Conservation (phyloP, 2,329 filamentous ascomycete species). For the Monosporascus sp. region DNA sequence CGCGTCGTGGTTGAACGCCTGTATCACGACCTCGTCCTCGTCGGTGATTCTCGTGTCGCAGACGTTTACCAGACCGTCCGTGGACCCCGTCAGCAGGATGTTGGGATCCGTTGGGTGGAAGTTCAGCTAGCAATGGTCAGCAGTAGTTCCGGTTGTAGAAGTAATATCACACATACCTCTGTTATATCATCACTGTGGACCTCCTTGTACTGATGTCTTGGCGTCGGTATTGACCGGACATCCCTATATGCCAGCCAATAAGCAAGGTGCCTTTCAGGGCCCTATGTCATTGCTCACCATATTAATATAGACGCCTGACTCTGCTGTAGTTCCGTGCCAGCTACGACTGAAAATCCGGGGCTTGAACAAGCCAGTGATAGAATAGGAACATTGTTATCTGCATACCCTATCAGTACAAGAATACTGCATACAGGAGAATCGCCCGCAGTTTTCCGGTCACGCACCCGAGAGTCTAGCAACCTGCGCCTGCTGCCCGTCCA, state of each 20-base stretch:
- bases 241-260: slow-evolving; percentile 41
- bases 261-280: slow-evolving; percentile 1
- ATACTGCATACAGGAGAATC: not conserved
- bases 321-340: slow-evolving; percentile 67
- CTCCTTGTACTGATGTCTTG: slow-evolving; percentile 53
- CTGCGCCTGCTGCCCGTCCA: slow-evolving; percentile 30
- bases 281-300: slow-evolving; percentile 40
- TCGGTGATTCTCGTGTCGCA: slow-evolving; percentile 65
- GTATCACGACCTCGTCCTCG: slow-evolving; percentile 72
- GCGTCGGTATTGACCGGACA: slow-evolving; percentile 41
- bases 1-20: slow-evolving; percentile 72
- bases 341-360: slow-evolving; percentile 55
- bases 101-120: slow-evolving; percentile 56
- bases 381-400: slow-evolving; percentile 46
- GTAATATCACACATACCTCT: slow-evolving; percentile 32
- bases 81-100: slow-evolving; percentile 69
- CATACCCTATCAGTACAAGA: slow-evolving; percentile 4
- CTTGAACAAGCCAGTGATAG: slow-evolving; percentile 60
- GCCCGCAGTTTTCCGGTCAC: slow-evolving; percentile 24
- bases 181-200: slow-evolving; percentile 65
- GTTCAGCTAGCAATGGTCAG: slow-evolving; percentile 40
- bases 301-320: slow-evolving; percentile 55
- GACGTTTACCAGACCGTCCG: slow-evolving; percentile 73
- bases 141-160: not conserved
- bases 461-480: slow-evolving; percentile 42